Base-by-base conservation (phyloP, 2,329 filamentous ascomycete genomes). In the Cylindrodendrum hubeiense region DNA sequence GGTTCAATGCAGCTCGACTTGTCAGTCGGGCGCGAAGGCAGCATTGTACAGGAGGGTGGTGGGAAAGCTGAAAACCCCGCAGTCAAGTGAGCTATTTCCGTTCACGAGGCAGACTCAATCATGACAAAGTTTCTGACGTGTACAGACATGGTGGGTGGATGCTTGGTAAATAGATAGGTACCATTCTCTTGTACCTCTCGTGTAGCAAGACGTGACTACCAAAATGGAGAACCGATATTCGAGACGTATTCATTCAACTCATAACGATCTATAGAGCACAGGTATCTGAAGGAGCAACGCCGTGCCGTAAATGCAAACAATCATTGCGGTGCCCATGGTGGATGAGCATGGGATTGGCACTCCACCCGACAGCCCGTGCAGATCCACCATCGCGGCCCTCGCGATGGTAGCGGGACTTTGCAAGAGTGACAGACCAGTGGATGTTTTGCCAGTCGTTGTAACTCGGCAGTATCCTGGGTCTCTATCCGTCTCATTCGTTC, bases 11-110 rank as follows among this genome's bases (percentile, higher is more conserved):
- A 39, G 28, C 51, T 68, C 66, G 67, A 65, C 62, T 64, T 55
- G 63, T 63, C 52, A 47, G 57, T 21, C 15, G 49, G 22, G 9
- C 28, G 51, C 51, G 34, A 58, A 66, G 67, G 62, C 57, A 70
- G 68, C 57, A 56, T 66, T 63, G 43, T 49, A 47, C 41, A 26
- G 44, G 30, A 46, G 17, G 52, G n/a, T 19, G 34, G 44, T 22
- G n/a, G 57, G 17, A 15, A 19, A 60, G 33, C 44, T 47, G n/a
- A 21, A 21, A 34, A 66, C 70, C 68, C 67, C 67, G 67, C 67
- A 39, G 12, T 28, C 21, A 28, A 33, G 13, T 6, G 19, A 30
- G 8, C 10, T 30, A 61, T 60, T 70, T 68, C 68, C 65, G 65
- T 61, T 24, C 30, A 44, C 3, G 17, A 55, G 61, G 61, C 58